These are phyloP conservation scores for Mycena rebaudengoi DNA, from an alignment of 768 basidiomycete species.

Conservation along the genomic window DNA sequence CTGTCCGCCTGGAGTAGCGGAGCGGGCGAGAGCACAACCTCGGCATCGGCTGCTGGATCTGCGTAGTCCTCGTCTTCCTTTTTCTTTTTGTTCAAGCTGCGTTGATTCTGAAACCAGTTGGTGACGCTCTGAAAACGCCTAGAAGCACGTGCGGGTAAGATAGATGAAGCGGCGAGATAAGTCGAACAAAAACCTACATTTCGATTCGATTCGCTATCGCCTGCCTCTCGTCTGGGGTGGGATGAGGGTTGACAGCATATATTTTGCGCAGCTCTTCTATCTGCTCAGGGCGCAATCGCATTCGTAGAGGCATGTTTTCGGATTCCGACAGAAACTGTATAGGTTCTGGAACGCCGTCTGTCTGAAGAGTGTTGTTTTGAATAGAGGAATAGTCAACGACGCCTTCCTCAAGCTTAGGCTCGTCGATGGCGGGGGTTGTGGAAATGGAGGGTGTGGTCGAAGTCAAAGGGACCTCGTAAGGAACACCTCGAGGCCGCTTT, in stretches of 20 bases:
- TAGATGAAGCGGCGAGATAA: constrained; percentile 31
- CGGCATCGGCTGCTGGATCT: neutral
- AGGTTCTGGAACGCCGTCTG: constrained; percentile 3
- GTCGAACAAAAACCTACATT: constrained; percentile 62
- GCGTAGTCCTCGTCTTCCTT: constrained; percentile 60
- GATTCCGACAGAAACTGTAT: constrained; percentile 4
- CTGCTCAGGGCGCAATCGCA: constrained; percentile 50
- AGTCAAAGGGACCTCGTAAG: constrained; percentile 2
- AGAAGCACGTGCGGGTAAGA: constrained; percentile 30
- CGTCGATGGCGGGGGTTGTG: neutral
- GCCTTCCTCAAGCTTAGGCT: neutral
- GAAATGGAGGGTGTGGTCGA: neutral
- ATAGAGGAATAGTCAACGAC: neutral
- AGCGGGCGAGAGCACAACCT: constrained; percentile 6
- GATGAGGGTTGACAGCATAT: constrained; percentile 71
- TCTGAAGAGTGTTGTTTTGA: neutral
- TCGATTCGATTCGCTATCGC: constrained; percentile 71
- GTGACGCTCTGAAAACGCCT: constrained; percentile 84
- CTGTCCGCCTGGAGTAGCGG: constrained; percentile 27
- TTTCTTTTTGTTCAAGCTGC: constrained; percentile 77
- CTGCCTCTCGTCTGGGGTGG: constrained; percentile 63
- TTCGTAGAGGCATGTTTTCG: neutral
- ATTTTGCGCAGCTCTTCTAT: constrained; percentile 74
- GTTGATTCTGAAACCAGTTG: constrained; percentile 90
- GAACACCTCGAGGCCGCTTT: constrained; percentile 59